Percentiles rank a stretch among this genome's conserved stretches.
Evolutionary conservation across 2,329 filamentous ascomycete genomes (phyloP).

Genomic region (Aspergillus tanneri): DNA sequence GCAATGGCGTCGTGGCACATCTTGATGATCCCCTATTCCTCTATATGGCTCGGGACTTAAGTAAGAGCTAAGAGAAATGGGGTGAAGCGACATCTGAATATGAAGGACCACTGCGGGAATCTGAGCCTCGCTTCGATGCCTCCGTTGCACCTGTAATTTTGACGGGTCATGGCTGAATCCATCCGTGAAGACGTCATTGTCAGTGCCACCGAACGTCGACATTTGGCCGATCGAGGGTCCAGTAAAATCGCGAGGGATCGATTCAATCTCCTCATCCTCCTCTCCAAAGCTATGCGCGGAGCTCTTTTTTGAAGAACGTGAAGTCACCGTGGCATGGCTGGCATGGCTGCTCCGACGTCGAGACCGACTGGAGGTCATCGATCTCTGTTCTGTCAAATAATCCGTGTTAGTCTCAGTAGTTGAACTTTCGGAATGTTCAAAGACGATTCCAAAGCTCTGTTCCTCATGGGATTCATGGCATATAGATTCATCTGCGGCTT

Average conservation of each 20-base stretch:
- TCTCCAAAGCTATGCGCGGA: constrained; percentile 37
- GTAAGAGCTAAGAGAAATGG: constrained; percentile 61
- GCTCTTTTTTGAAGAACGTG: constrained; percentile 43
- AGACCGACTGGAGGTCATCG: constrained; percentile 16
- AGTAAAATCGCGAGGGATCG: constrained; percentile 45
- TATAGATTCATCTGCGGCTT: constrained; percentile 15
- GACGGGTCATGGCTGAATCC: constrained; percentile 38
- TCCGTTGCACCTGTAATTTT: constrained; percentile 32
- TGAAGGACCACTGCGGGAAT: constrained; percentile 54
- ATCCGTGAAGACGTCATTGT: constrained; percentile 45
- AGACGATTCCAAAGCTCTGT: constrained; percentile 41
- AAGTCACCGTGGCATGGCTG: constrained; percentile 36
- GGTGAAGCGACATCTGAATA: constrained; percentile 68
- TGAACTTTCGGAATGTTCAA: constrained; percentile 39
- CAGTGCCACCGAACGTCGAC: constrained; percentile 37
- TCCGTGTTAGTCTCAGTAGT: constrained; percentile 14
- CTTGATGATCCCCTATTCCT: constrained; percentile 18
- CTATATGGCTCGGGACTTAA: constrained; percentile 43
- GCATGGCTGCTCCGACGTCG: constrained; percentile 9
- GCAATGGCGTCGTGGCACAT: constrained; percentile 52
- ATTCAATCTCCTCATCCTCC: constrained; percentile 52
- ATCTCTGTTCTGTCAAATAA: constrained; percentile 20
- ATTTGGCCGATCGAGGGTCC: constrained; percentile 31
- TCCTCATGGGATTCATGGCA: constrained; percentile 24
- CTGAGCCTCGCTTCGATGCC: constrained; percentile 25